Evolutionary conservation across 495 filamentous ascomycete species (phyloP).

Genomic region (Penicillium lagena): DNA sequence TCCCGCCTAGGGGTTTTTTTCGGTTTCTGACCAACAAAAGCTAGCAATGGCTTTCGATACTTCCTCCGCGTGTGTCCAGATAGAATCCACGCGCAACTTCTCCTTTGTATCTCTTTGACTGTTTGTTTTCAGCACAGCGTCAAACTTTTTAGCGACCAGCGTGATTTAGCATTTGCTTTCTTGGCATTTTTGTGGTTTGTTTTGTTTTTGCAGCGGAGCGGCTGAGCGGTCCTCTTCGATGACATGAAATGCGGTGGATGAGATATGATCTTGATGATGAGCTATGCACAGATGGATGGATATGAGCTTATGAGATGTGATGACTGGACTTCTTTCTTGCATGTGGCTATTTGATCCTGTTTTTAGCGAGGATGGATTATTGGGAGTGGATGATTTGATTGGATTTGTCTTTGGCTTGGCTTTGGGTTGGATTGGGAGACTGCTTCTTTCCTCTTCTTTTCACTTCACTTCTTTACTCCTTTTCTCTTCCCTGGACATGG

Average conservation of each 20-base stretch:
- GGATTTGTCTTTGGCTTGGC: slow-evolving; percentile 1
- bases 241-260: too few relatives aligned
- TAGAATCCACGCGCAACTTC: background rate
- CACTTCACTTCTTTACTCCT: background rate
- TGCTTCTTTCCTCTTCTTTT: slow-evolving; percentile 7
- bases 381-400: background rate
- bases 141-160: background rate
- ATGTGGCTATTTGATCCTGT: slow-evolving; percentile 9
- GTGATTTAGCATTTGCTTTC: slow-evolving; percentile 14
- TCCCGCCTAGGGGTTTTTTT: too few relatives aligned
- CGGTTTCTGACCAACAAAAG: background rate
- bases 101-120: background rate
- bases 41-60: slow-evolving; percentile 1
- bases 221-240: too few relatives aligned
- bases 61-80: too few relatives aligned
- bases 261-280: too few relatives aligned
- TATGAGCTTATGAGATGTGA: too few relatives aligned
- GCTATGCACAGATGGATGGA: too few relatives aligned
- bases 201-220: too few relatives aligned
- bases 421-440: background rate
- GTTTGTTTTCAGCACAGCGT: background rate
- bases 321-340: slow-evolving; percentile 4
- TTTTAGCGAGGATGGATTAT: slow-evolving; percentile 4
- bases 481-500: slow-evolving; percentile 5
- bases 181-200: slow-evolving; percentile 10